These are phyloP conservation scores for Besnoitia besnoiti DNA, from an alignment of 169 alveolate genomes.

Conservation along the genomic window DNA sequence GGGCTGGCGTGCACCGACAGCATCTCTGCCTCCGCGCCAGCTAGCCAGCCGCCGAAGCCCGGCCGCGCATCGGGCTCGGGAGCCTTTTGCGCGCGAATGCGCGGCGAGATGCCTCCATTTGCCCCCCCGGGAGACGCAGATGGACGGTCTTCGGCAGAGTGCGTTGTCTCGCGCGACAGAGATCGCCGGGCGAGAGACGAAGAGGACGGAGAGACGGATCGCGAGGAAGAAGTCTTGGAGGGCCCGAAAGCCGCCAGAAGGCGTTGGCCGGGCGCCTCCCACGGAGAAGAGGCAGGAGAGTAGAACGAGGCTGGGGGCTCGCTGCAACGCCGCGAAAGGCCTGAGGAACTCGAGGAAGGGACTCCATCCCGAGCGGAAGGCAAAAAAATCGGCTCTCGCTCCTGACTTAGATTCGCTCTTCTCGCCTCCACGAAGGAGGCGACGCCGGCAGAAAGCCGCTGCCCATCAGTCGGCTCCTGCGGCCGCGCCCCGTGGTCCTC, in stretches of 20 bases:
- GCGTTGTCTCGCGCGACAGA: background rate
- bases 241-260: background rate
- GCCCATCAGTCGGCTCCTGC: background rate
- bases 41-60: background rate
- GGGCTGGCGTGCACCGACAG: background rate
- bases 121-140: background rate
- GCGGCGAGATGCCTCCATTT: background rate
- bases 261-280: background rate
- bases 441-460: background rate
- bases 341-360: background rate
- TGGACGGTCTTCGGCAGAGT: background rate
- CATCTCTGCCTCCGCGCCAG: background rate
- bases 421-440: too few relatives aligned
- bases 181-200: background rate
- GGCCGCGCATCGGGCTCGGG: background rate
- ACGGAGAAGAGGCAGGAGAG: background rate
- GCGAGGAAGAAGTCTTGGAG: background rate
- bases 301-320: background rate
- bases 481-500: background rate
- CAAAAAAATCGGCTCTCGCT: background rate
- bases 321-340: conserved; percentile 12
- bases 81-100: background rate
- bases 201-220: background rate
- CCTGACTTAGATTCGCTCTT: background rate
- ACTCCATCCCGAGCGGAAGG: background rate